Percentiles rank a stretch among this genome's conserved stretches.
phyloP scores from a whole-genome alignment of 2,329 filamentous ascomycete genomes.

The Orbilia brochopaga region DNA sequence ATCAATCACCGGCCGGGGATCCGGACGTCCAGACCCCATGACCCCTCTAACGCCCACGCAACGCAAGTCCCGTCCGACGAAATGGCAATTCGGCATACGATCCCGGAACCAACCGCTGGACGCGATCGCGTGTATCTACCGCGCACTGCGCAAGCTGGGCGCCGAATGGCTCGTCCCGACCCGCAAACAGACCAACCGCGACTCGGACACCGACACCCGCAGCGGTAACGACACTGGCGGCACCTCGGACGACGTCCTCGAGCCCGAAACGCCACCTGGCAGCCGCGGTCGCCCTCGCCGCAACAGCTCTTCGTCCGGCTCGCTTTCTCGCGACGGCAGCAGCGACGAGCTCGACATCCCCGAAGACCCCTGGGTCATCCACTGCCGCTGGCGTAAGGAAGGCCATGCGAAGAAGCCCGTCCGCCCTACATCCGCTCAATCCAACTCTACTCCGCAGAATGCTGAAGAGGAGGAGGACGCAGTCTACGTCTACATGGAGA shows the following conservation, averaged over 20 bases:
- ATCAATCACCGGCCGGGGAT: conserved; percentile 30
- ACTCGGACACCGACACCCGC: conserved; percentile 62
- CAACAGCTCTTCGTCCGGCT: conserved; percentile 51
- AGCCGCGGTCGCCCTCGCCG: conserved; percentile 46
- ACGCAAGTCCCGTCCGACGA: conserved; percentile 69
- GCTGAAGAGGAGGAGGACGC: conserved; percentile 66
- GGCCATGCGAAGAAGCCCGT: conserved; percentile 53
- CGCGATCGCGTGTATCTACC: conserved; percentile 93
- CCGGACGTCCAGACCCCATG: conserved; percentile 46
- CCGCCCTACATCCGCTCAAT: conserved; percentile 55
- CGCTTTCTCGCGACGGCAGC: conserved; percentile 57
- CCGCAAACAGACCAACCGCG: conserved; percentile 65
- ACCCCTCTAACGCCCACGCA: conserved; percentile 36
- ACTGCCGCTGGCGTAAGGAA: conserved; percentile 55
- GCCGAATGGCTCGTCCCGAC: conserved; percentile 74
- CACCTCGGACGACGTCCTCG: conserved; percentile 68
- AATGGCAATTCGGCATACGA: conserved; percentile 98
- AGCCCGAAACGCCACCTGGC: conserved; percentile 57
- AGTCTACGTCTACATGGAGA: conserved; percentile 92
- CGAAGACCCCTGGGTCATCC: conserved; percentile 54
- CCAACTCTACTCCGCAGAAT: conserved; percentile 56
- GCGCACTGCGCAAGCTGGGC: conserved; percentile 83
- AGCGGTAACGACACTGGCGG: conserved; percentile 57
- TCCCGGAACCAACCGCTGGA: conserved; percentile 93
- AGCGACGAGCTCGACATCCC: conserved; percentile 55